phyloP scores from a whole-genome alignment of 257 asterid species.

The Datura wrightii region DNA sequence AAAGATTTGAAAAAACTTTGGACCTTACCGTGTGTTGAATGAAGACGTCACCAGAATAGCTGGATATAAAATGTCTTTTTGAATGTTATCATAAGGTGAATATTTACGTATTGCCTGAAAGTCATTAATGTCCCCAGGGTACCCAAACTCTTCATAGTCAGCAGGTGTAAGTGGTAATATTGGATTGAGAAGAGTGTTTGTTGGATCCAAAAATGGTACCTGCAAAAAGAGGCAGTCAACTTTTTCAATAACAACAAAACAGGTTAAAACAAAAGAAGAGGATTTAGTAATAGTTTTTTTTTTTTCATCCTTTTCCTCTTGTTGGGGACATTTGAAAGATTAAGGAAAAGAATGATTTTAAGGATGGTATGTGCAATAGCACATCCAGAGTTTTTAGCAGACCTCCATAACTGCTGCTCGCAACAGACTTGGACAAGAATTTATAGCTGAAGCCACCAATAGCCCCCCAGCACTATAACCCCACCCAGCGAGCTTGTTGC shows the following conservation, averaged over 20 bases:
- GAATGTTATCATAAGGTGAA: constrained; percentile 90
- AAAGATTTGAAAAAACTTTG: not conserved
- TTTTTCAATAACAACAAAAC: not conserved
- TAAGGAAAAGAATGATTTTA: not conserved
- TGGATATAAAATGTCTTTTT: constrained; percentile 64
- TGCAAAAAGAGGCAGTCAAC: constrained; percentile 32
- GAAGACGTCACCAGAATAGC: constrained; percentile 79
- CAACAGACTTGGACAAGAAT: constrained; percentile 73
- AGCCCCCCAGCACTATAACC: constrained; percentile 99
- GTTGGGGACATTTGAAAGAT: constrained; percentile 9
- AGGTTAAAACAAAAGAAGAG: not conserved
- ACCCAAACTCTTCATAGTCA: constrained; percentile 95
- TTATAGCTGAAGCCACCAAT: constrained; percentile 91
- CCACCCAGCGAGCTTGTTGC: constrained; percentile 89
- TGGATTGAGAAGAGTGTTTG: constrained; percentile 78
- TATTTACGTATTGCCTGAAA: constrained; percentile 82
- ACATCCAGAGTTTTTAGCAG: not conserved
- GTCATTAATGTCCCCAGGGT: constrained; percentile 84
- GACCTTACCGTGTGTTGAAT: constrained; percentile 70
- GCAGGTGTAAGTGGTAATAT: constrained; percentile 73
- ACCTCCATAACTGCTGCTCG: constrained; percentile 95
- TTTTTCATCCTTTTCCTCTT: constrained; percentile 10
- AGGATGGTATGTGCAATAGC: constrained; percentile 7
- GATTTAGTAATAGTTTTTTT: not conserved
- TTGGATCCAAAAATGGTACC: constrained; percentile 95